These are phyloP conservation scores for Tilletia horrida DNA, from an alignment of 1,284 basidiomycete genomes.

Conservation along the genomic window DNA sequence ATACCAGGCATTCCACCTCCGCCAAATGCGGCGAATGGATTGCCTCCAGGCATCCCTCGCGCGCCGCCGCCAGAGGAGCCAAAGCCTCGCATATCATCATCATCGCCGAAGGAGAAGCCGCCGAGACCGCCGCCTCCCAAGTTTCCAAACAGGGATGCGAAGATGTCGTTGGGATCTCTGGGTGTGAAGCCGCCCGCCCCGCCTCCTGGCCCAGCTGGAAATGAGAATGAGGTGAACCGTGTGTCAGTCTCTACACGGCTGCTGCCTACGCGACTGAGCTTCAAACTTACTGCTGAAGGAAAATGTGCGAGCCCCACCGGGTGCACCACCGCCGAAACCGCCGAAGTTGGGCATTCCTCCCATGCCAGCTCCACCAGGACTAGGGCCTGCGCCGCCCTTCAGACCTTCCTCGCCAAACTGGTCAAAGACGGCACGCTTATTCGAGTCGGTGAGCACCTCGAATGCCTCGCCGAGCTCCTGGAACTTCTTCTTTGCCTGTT, in stretches of 20 bases:
- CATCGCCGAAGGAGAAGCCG: conserved; percentile 29
- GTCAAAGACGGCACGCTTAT: conserved; percentile 90
- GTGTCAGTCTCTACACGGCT: background rate
- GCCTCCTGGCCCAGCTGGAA: conserved; percentile 30
- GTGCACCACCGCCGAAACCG: conserved; percentile 34
- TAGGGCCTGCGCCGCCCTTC: conserved; percentile 61
- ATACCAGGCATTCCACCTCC: conserved; percentile 22
- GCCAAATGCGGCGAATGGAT: conserved; percentile 15
- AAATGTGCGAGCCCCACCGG: conserved; percentile 37
- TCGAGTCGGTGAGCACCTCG: conserved; percentile 87
- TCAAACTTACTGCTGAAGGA: conserved; percentile 27
- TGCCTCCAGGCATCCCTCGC: conserved; percentile 2
- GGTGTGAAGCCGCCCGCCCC: conserved; percentile 48
- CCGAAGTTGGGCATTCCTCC: conserved; percentile 31
- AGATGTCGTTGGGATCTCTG: conserved; percentile 83
- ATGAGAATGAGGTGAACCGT: background rate
- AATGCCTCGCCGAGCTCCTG: conserved; percentile 97
- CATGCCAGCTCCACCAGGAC: conserved; percentile 37
- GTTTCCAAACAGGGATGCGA: conserved; percentile 64
- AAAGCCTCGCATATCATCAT: conserved; percentile 34
- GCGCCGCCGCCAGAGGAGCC: conserved; percentile 23
- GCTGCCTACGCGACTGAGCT: background rate
- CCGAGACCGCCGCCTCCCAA: conserved; percentile 34
- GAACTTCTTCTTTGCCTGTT: conserved; percentile 79
- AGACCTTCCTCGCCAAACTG: conserved; percentile 94